These are phyloP conservation scores for Annulohypoxylon bovei DNA, from an alignment of 495 filamentous ascomycete species.

Conservation along the genomic window DNA sequence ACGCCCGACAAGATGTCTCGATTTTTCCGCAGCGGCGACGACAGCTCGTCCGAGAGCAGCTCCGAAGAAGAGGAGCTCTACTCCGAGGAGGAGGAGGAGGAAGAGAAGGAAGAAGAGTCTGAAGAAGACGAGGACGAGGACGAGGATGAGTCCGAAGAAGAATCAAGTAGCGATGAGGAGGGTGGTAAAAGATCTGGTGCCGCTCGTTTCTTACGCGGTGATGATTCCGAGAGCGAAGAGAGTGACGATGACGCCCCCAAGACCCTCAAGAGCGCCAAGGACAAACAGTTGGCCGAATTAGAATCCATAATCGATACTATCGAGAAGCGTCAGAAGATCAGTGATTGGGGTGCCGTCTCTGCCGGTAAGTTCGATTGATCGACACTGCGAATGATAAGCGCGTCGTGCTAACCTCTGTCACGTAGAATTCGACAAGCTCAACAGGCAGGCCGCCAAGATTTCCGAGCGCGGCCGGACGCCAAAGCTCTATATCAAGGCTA, in stretches of 20 bases:
- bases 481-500: slow-evolving; percentile 89
- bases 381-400: not conserved
- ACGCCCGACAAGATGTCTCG: slow-evolving; percentile 76
- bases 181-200: slow-evolving; percentile 71
- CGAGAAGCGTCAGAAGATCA: slow-evolving; percentile 96
- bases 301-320: slow-evolving; percentile 88
- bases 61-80: slow-evolving; percentile 93
- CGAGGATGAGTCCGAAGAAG: slow-evolving; percentile 67
- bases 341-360: slow-evolving; percentile 94
- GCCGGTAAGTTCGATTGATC: slow-evolving; percentile 67
- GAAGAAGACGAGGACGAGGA: slow-evolving; percentile 58
- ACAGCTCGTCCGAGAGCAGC: slow-evolving; percentile 83
- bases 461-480: slow-evolving; percentile 79
- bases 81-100: slow-evolving; percentile 75
- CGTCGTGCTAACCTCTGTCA: not conserved
- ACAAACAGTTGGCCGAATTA: slow-evolving; percentile 94
- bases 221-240: slow-evolving; percentile 78
- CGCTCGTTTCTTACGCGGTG: slow-evolving; percentile 82
- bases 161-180: slow-evolving; percentile 70
- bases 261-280: slow-evolving; percentile 94
- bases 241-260: slow-evolving; percentile 83
- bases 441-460: slow-evolving; percentile 85
- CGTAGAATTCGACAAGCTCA: slow-evolving; percentile 96
- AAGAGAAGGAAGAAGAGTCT: slow-evolving; percentile 60
- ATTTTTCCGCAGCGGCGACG: slow-evolving; percentile 94